These are phyloP conservation scores for Globisporangium emineosum DNA, from an alignment of 352 stramenopile species.

Conservation along the genomic window DNA sequence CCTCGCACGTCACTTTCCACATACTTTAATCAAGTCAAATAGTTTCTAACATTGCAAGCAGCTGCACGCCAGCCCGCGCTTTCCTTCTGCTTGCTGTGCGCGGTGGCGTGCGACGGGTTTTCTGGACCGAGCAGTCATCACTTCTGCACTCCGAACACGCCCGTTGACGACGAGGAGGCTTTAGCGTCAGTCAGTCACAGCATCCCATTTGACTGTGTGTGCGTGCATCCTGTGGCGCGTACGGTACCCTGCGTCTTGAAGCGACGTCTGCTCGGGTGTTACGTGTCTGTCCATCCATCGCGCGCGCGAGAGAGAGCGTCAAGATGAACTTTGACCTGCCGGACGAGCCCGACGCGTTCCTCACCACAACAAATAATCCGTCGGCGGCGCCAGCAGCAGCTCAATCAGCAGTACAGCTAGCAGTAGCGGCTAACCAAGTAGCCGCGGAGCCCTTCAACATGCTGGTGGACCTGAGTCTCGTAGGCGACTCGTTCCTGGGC, in stretches of 20 bases:
- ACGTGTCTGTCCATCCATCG: neutral
- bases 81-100: no score
- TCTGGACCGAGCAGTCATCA: constrained; percentile 1
- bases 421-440: no score
- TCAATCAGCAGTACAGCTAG: no score
- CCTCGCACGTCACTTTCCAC: neutral
- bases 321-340: constrained; percentile 4
- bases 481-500: neutral
- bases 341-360: neutral
- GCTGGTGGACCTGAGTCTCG: constrained; percentile 12
- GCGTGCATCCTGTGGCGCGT: neutral
- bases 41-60: neutral
- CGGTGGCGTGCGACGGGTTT: no score
- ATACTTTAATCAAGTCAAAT: neutral
- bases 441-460: constrained; percentile 2
- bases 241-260: neutral
- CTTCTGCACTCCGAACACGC: no score
- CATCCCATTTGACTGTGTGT: neutral
- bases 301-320: neutral
- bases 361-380: neutral
- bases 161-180: no score
- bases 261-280: neutral
- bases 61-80: no score
- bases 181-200: no score
- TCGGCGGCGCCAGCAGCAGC: neutral